Percentiles rank a stretch among this genome's conserved stretches.
Conservation (phyloP, 345 rosid genomes). For the Fremontodendron californicum region DNA sequence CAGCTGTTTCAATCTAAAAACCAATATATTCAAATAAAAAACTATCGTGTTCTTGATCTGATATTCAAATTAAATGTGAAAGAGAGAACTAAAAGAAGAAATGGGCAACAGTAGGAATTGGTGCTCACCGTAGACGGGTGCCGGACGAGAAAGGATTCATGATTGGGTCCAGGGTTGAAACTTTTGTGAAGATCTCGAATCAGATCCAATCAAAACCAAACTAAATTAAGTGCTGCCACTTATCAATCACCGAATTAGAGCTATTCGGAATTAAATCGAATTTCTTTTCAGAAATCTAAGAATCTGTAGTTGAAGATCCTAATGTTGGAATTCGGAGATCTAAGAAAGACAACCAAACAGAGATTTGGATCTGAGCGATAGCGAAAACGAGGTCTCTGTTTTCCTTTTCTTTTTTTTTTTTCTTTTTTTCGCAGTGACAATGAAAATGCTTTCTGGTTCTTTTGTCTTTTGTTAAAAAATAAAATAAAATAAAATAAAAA, state of each 20-base stretch:
- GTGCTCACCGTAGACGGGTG: conserved; percentile 86
- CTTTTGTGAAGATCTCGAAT: conserved; percentile 20
- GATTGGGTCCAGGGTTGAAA: conserved; percentile 43
- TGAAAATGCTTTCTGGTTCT: conserved; percentile 28
- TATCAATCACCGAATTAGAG: not conserved
- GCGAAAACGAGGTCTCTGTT: not conserved
- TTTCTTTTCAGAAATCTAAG: not conserved
- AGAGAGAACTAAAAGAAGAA: not conserved
- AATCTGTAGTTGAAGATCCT: conserved; percentile 27
- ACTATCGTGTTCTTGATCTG: conserved; percentile 9
- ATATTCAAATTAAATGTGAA: not conserved
- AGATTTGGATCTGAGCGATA: conserved; percentile 52
- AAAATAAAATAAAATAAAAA: not conserved
- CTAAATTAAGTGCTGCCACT: conserved; percentile 1
- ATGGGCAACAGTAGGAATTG: conserved; percentile 3
- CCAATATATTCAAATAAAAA: not conserved
- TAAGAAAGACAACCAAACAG: conserved; percentile 21
- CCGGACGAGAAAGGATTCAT: conserved; percentile 98
- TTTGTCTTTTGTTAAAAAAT: not conserved
- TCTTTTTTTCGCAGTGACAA: conserved; percentile 16
- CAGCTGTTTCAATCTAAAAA: not conserved
- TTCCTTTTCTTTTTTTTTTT: not conserved
- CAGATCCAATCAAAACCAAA: conserved; percentile 33
- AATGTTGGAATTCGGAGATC: conserved; percentile 28
- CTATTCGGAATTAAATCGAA: conserved; percentile 14